phyloP scores from a whole-genome alignment of 306 rosid species.

The Oxytropis ochrocephala region DNA sequence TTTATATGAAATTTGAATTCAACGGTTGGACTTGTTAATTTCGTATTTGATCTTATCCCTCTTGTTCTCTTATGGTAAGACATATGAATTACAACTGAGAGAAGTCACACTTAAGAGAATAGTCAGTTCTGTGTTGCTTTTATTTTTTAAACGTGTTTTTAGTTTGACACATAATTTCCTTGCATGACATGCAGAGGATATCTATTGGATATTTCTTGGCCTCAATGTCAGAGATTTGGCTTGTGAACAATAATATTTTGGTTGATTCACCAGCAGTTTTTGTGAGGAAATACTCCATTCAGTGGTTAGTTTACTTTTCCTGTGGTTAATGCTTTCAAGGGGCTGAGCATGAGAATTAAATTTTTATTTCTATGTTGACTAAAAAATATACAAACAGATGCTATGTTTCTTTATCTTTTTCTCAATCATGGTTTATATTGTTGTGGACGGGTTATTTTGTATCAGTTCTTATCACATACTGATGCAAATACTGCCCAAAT shows the following conservation, averaged over 20 bases:
- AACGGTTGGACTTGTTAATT: not conserved
- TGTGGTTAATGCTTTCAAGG: not conserved
- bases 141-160: slow-evolving; percentile 7
- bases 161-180: slow-evolving; percentile 6
- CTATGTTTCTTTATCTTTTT: not conserved
- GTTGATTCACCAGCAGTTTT: slow-evolving; percentile 50
- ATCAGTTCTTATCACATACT: not conserved
- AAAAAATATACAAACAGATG: not conserved
- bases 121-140: slow-evolving; percentile 10
- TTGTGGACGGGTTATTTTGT: not conserved
- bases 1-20: not conserved
- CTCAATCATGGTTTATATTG: slow-evolving; percentile 4
- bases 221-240: slow-evolving; percentile 69
- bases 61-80: not conserved
- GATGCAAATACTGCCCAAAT: not conserved
- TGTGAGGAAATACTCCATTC: slow-evolving; percentile 61
- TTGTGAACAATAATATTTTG: slow-evolving; percentile 35
- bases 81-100: not conserved
- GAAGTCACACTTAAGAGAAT: not conserved
- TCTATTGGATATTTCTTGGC: slow-evolving; percentile 71
- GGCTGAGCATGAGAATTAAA: slow-evolving; percentile 2
- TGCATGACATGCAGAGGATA: slow-evolving; percentile 52
- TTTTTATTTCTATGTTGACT: not conserved
- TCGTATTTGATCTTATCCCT: not conserved
- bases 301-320: slow-evolving; percentile 55